Percentiles rank a stretch among this genome's conserved stretches.
These are phyloP conservation scores for Colletotrichum lini DNA, from an alignment of 2,329 filamentous ascomycete genomes.

Conservation along the genomic window DNA sequence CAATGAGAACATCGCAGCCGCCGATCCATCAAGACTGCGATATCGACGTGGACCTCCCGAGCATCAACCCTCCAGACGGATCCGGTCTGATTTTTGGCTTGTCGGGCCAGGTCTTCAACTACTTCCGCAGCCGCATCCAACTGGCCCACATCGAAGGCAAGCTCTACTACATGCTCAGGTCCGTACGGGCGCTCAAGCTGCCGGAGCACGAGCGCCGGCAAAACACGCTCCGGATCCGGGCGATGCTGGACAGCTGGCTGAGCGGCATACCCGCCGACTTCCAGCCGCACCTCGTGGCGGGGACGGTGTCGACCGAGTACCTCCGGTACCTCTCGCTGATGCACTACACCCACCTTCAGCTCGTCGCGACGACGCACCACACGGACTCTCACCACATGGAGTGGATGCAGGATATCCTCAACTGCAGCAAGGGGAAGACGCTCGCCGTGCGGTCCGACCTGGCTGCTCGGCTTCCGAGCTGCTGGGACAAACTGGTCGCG, in stretches of 20 bases:
- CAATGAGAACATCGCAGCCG: conserved; percentile 31
- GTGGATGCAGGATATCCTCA: conserved; percentile 26
- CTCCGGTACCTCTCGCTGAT: conserved; percentile 28
- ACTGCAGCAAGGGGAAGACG: conserved; percentile 3
- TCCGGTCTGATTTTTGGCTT: conserved; percentile 15
- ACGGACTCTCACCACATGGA: conserved; percentile 33
- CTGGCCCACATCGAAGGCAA: conserved; percentile 41
- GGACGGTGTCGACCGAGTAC: background rate
- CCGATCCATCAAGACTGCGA: conserved; percentile 34
- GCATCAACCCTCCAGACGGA: conserved; percentile 14
- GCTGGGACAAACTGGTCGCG: conserved; percentile 34
- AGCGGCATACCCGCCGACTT: conserved; percentile 22
- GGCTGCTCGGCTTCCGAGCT: background rate
- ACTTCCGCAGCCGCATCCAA: conserved; percentile 33
- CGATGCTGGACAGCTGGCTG: conserved; percentile 37
- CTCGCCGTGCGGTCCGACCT: background rate
- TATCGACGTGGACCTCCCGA: conserved; percentile 39
- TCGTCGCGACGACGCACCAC: conserved; percentile 25
- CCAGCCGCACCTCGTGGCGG: conserved; percentile 10
- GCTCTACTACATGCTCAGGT: conserved; percentile 32
- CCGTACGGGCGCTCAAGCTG: conserved; percentile 25
- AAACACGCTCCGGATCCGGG: conserved; percentile 13
- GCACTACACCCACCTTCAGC: conserved; percentile 35
- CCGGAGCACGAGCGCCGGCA: background rate
- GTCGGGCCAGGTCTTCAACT: conserved; percentile 34